Base-by-base conservation (phyloP, 306 rosid genomes). In the Abrus pulchellus region DNA sequence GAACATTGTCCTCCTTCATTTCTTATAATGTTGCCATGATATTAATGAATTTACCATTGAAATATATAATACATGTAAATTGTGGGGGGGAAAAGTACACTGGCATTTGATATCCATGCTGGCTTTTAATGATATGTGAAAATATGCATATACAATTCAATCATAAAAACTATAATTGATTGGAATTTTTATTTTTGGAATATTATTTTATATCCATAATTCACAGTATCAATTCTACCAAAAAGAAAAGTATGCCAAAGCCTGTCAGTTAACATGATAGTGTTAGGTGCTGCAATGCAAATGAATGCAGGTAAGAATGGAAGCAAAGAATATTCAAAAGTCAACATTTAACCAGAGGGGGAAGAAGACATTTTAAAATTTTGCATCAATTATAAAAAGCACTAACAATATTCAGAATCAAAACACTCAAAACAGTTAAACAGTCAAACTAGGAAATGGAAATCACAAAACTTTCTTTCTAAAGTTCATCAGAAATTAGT, bases 361-460 rank as follows among this genome's bases (percentile, higher is more conserved):
- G 40, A 36, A 36, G 40, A 36, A 0, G 40, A 2, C 49, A 76
- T 76, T 9, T 36, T 33, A 14, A 8, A 63, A 34, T 40, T 77
- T 65, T 7, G 9, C 14, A 28, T 53, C 44, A 63, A 59, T 14
- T 33, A 38, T 65, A 34, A 27, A 68, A 67, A 54, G 14, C 11
- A 11, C 56, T 28, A 67, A 53, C 55, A 13, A 78, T 30, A 30
- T 66, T 14, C 75, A 12, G 56, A 66, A 47, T 49, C 20, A 3
- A 20, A 0, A 12, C 33, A 53, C 45, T 38, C 61, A 69, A 13
- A 13, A 52, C 12, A 45, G 27, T 56, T 40, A 55, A 41, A n/a
- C 30, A 5, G 10, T 57, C 57, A 57, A 32, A 12, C 45, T 45
- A 38, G 45, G 32, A 54, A 68, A 57, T 68, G 28, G 6, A 62